phyloP scores from a whole-genome alignment of 1,284 basidiomycete species.

The Psilocybe mexicana region DNA sequence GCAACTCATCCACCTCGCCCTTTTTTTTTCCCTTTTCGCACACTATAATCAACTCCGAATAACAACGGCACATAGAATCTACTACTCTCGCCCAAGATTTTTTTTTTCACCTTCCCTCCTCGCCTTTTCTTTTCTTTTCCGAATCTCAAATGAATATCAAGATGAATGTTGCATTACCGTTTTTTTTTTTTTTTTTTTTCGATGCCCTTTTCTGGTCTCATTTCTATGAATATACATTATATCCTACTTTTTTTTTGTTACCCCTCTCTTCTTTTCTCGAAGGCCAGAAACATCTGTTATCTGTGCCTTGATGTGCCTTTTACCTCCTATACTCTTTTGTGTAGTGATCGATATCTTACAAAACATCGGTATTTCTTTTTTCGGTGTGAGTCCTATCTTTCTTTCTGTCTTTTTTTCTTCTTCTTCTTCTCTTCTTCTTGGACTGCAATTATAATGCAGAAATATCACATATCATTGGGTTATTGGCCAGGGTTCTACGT shows the following conservation, averaged over 20 bases:
- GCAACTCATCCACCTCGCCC: no score
- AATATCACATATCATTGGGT: not conserved
- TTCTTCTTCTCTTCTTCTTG: not conserved
- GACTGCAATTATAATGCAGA: not conserved
- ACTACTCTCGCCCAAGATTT: no score
- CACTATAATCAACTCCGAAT: no score
- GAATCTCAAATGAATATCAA: no score
- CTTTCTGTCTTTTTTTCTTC: not conserved
- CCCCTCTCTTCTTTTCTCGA: not conserved
- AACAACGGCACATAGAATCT: no score
- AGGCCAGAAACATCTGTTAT: not conserved
- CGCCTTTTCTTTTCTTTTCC: no score
- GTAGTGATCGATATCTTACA: not conserved
- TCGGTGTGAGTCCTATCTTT: no score
- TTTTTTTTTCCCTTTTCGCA: no score
- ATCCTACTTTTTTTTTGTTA: not conserved
- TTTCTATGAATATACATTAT: not conserved
- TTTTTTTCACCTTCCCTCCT: no score
- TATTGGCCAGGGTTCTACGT: not conserved
- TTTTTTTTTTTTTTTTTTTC: not conserved
- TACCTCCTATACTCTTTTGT: not conserved
- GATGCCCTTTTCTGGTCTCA: not conserved
- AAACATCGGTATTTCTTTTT: not conserved
- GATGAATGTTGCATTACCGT: no score
- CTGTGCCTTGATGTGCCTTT: no score